phyloP scores from a whole-genome alignment of 441 rosid species.

The Populus hybrid region DNA sequence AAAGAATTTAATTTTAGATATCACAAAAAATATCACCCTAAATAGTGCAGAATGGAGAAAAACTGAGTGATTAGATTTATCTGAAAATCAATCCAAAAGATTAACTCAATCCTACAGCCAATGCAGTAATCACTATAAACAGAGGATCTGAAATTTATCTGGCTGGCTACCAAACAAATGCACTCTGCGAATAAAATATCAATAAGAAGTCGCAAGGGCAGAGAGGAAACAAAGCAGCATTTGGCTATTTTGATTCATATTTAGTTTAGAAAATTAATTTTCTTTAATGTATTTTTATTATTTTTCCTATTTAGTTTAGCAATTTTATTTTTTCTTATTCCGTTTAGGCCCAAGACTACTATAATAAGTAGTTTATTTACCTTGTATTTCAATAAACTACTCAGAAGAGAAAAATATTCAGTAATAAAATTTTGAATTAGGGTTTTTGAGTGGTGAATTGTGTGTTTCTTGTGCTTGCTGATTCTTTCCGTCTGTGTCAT shows the following conservation, averaged over 20 bases:
- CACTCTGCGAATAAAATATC: not conserved
- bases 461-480: too few species aligned
- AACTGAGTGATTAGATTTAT: not conserved
- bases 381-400: too few species aligned
- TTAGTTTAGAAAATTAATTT: too few species aligned
- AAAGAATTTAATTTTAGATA: not conserved
- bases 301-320: too few species aligned
- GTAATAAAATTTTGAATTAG: too few species aligned
- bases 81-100: not conserved
- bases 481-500: not conserved
- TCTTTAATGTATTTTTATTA: too few species aligned
- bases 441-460: too few species aligned
- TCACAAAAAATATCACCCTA: not conserved
- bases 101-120: not conserved
- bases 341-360: too few species aligned
- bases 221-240: not conserved
- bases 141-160: not conserved
- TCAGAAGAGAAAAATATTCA: too few species aligned
- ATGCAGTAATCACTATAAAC: not conserved
- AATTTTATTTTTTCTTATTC: too few species aligned
- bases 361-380: too few species aligned
- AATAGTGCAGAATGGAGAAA: not conserved
- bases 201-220: not conserved
- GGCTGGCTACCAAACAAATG: not conserved
- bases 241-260: too few species aligned